phyloP scores from a whole-genome alignment of 805 yeast species.

The Torulaspora gathmanii region DNA sequence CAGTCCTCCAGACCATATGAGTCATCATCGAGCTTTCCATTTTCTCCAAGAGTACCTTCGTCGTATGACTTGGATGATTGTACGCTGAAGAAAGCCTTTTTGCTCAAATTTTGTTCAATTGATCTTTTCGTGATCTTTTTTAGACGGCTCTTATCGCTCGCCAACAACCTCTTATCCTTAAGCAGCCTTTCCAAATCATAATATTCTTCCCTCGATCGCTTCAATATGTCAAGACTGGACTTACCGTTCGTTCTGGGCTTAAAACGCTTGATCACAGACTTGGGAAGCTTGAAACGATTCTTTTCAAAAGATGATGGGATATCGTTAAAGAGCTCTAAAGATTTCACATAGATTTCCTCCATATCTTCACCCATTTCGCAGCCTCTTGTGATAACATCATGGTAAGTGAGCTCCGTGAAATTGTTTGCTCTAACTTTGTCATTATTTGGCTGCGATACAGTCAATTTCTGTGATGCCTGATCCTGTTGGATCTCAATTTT shows the following conservation, averaged over 20 bases:
- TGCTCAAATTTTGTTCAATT: constrained; percentile 15
- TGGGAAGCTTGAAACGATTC: constrained; percentile 25
- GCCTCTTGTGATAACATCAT: constrained; percentile 30
- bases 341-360: constrained; percentile 31
- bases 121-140: constrained; percentile 11
- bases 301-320: constrained; percentile 26
- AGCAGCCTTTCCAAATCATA: constrained; percentile 18
- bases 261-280: constrained; percentile 23
- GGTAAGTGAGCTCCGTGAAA: constrained; percentile 21
- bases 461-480: constrained; percentile 11
- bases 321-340: constrained; percentile 31
- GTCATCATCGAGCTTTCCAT: not conserved
- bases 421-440: constrained; percentile 15
- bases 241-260: constrained; percentile 8
- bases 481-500: constrained; percentile 21
- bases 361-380: constrained; percentile 33
- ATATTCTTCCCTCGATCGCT: constrained; percentile 15
- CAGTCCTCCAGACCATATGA: constrained; percentile 19
- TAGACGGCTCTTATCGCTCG: constrained; percentile 17
- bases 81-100: constrained; percentile 22
- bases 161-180: constrained; percentile 17
- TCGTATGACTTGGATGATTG: constrained; percentile 9
- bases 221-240: constrained; percentile 6
- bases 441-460: constrained; percentile 9
- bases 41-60: not conserved